These are phyloP conservation scores for Hyphodiscus sp. DNA, from an alignment of 2,329 filamentous ascomycete species.

Conservation along the genomic window DNA sequence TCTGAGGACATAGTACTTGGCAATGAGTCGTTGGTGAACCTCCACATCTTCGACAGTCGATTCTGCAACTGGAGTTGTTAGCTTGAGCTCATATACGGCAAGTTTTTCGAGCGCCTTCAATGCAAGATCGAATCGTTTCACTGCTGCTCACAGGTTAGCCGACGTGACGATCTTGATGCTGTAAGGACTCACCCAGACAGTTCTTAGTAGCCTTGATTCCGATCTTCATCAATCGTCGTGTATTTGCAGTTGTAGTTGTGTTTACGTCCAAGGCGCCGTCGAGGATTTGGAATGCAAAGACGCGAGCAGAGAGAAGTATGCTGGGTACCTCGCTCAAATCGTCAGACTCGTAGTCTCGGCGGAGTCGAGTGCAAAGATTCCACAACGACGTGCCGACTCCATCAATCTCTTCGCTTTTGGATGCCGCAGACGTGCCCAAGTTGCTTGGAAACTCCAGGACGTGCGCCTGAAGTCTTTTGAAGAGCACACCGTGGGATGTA, in stretches of 20 bases:
- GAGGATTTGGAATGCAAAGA: conserved; percentile 62
- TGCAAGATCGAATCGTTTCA: conserved; percentile 48
- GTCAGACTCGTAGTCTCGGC: conserved; percentile 30
- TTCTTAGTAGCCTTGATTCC: conserved; percentile 58
- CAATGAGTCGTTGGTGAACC: conserved; percentile 25
- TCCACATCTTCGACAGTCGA: conserved; percentile 22
- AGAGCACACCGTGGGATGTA: conserved; percentile 24
- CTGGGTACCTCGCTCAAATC: conserved; percentile 15
- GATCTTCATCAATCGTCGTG: conserved; percentile 56
- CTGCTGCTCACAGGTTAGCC: conserved; percentile 16
- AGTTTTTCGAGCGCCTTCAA: conserved; percentile 57
- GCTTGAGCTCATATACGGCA: conserved; percentile 45
- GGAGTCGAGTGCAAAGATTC: conserved; percentile 57
- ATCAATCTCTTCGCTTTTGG: conserved; percentile 46
- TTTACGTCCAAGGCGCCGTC: conserved; percentile 44
- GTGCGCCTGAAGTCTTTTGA: conserved; percentile 36
- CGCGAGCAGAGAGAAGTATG: conserved; percentile 32
- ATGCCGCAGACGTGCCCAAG: conserved; percentile 23
- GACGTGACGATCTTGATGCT: background rate
- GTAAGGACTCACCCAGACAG: conserved; percentile 50
- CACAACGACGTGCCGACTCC: conserved; percentile 51
- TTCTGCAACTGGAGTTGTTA: conserved; percentile 30
- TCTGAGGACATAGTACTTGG: conserved; percentile 30
- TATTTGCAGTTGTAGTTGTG: conserved; percentile 30
- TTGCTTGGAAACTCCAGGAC: conserved; percentile 31